Percentiles rank a stretch among this genome's conserved stretches.
These are phyloP conservation scores for Paracoccidioides lutzii DNA, from an alignment of 2,329 filamentous ascomycete genomes.

Conservation along the genomic window DNA sequence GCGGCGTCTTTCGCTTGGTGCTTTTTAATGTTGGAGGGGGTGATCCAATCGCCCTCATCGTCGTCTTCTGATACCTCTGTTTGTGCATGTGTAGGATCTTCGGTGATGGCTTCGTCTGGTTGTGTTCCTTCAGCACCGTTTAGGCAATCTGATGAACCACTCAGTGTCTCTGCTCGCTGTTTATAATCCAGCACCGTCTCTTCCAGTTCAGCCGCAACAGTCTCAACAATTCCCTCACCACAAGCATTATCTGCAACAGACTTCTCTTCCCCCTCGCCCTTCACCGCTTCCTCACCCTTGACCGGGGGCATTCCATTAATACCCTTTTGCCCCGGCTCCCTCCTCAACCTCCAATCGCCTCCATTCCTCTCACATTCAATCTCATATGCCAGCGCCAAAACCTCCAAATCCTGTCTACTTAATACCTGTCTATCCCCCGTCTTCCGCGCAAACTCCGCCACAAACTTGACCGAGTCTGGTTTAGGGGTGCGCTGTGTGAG, in stretches of 20 bases:
- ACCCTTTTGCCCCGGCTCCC: constrained; percentile 62
- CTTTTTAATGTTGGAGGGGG: constrained; percentile 78
- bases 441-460: constrained; percentile 72
- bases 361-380: constrained; percentile 82
- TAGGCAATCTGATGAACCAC: constrained; percentile 12
- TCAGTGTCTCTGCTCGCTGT: constrained; percentile 5
- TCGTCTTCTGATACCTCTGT: constrained; percentile 15
- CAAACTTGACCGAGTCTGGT: constrained; percentile 63
- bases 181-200: constrained; percentile 18
- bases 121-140: background rate
- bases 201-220: constrained; percentile 19
- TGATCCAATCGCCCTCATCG: constrained; percentile 57
- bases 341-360: constrained; percentile 77
- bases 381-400: constrained; percentile 85
- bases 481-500: constrained; percentile 61
- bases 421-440: constrained; percentile 84
- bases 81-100: background rate
- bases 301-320: constrained; percentile 56
- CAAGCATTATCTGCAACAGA: constrained; percentile 22
- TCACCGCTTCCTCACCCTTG: constrained; percentile 10
- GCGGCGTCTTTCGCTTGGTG: constrained; percentile 58
- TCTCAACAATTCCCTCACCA: constrained; percentile 16
- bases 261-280: constrained; percentile 12
- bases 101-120: background rate
- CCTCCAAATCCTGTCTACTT: constrained; percentile 76